phyloP scores from a whole-genome alignment of 1,284 basidiomycete genomes.

The Uromyces viciae-fabae region DNA sequence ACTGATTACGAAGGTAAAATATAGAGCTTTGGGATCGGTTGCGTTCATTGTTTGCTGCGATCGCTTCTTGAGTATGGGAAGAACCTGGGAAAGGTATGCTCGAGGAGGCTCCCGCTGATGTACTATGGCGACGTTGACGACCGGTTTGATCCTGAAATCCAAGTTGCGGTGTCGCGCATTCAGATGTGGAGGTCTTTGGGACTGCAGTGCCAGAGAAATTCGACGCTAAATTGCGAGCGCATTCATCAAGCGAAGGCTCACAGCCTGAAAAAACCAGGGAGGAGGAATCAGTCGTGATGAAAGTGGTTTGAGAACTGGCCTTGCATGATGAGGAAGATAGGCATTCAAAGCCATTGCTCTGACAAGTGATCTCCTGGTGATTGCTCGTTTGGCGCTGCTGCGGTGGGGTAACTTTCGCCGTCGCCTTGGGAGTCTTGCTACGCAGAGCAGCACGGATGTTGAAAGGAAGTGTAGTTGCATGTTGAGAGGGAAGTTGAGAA shows the following conservation, averaged over 20 bases:
- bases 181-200: not conserved
- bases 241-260: not conserved
- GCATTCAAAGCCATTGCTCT: not conserved
- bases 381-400: not conserved
- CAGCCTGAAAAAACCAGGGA: not conserved
- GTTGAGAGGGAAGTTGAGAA: not conserved
- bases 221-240: not conserved
- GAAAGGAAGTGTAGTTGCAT: not conserved
- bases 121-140: not conserved
- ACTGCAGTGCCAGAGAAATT: not conserved
- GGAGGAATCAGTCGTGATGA: not conserved
- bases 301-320: not conserved
- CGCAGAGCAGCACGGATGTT: constrained; percentile 16
- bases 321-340: not conserved
- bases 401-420: not conserved
- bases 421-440: not conserved
- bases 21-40: not conserved
- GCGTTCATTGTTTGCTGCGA: not conserved
- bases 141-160: not conserved
- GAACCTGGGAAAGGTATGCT: constrained; percentile 16
- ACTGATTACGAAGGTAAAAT: not conserved
- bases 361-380: not conserved
- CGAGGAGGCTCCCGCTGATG: not conserved
- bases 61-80: not conserved
- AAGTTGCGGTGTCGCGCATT: not conserved